Conservation (phyloP, 2,329 filamentous ascomycete genomes). For the Cryphonectria parasitica region DNA sequence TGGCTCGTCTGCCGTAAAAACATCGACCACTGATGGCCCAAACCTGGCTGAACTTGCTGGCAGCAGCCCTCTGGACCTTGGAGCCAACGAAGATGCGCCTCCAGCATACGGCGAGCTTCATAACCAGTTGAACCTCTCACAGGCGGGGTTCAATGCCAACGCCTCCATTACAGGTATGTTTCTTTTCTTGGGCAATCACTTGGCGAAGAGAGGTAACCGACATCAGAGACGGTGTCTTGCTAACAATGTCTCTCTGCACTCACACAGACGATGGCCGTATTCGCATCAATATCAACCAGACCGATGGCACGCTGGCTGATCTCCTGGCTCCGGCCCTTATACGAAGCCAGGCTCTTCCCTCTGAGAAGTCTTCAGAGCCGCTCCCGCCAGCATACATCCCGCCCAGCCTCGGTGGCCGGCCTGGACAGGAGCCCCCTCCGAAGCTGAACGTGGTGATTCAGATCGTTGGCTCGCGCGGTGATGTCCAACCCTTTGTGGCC, state of each 20-base stretch:
- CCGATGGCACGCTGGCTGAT: constrained; percentile 65
- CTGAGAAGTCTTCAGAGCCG: constrained; percentile 42
- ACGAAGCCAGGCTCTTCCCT: constrained; percentile 57
- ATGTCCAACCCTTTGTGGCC: constrained; percentile 77
- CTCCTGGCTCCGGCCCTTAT: constrained; percentile 67
- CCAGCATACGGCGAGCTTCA: constrained; percentile 63
- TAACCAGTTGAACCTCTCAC: constrained; percentile 61
- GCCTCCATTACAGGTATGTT: constrained; percentile 59
- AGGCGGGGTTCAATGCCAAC: constrained; percentile 65
- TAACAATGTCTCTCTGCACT: constrained; percentile 9
- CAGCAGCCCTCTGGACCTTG: constrained; percentile 44
- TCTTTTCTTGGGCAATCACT: no score
- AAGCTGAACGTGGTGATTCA: constrained; percentile 73
- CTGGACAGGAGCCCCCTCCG: constrained; percentile 60
- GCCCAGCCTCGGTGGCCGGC: constrained; percentile 68
- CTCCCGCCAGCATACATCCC: constrained; percentile 74
- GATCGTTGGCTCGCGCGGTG: constrained; percentile 74
- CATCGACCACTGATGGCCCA: background rate
- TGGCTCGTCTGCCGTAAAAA: constrained; percentile 8
- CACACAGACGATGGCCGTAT: constrained; percentile 73
- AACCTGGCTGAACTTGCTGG: constrained; percentile 32
- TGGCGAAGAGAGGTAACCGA: background rate
- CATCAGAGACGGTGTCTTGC: background rate
- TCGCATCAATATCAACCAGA: constrained; percentile 79
- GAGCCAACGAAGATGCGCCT: constrained; percentile 47